Base-by-base conservation (phyloP, 331 rosid species). In the Spiraea crenata region DNA sequence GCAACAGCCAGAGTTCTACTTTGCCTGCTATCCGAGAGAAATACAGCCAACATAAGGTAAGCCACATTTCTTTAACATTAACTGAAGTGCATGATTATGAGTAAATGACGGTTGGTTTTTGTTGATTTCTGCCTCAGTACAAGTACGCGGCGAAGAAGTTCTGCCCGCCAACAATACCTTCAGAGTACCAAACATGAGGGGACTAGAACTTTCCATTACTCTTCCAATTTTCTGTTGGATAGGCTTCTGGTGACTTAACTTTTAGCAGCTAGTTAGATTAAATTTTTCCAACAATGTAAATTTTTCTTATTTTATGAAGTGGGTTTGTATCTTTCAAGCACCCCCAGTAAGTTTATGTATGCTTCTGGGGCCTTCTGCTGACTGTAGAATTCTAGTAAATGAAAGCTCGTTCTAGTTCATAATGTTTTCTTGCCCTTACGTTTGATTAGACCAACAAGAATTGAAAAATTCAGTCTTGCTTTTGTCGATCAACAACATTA, bases 41-140 rank as follows among this genome's bases (percentile, higher is more conserved):
- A 82, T 91, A 91, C 82, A 86, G 88, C 76, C 96, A 93, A 58
- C 99, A 93, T 82, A 91, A 91, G 97, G 99, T 93, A 64, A 79
- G 61, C 45, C 46, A 34, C 44, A 4, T 46, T 62, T 25, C 45
- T 57, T 25, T 25, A 2, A 25, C 48, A 42, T 6, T 2, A 9
- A 1, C 9, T 40, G 20, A 5, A 1, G 49, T 46, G 14, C 19
- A 3, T 0, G 37, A 3, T 38, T 5, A 37, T 39, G 11, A 17
- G 39, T 3, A 35, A 59, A 48, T 55, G 50, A 46, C 66, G 37
- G 15, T 19, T 52, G 25, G 25, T 60, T 50, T 34, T 51, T 57
- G 35, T 50, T 77, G n/a, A 42, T 73, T 55, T 67, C 54, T 82
- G 76, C 55, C 72, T 52, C 95, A 93, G 99, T 93, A 90, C 79